These are phyloP conservation scores for Colletotrichum sublineola DNA, from an alignment of 2,329 filamentous ascomycete genomes.

Conservation along the genomic window DNA sequence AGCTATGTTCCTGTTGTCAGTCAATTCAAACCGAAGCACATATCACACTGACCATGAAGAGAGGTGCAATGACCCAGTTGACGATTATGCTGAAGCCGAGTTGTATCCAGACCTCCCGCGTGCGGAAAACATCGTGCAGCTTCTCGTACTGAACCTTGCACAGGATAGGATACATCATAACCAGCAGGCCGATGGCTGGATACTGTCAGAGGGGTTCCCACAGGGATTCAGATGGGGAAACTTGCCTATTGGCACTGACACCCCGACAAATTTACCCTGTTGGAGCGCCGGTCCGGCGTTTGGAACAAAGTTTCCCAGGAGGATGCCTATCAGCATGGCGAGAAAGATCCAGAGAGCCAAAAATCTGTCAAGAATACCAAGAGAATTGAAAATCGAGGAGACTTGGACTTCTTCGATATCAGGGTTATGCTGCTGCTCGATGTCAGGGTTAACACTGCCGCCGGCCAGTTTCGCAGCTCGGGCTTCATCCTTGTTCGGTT, in stretches of 20 bases:
- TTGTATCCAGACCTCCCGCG: constrained; percentile 79
- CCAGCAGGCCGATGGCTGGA: constrained; percentile 80
- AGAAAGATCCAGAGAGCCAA: constrained; percentile 82
- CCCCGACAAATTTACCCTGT: constrained; percentile 77
- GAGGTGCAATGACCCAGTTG: constrained; percentile 87
- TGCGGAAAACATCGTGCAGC: constrained; percentile 74
- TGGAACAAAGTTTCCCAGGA: constrained; percentile 81
- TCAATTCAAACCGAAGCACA: accelerated
- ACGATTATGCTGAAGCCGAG: constrained; percentile 81
- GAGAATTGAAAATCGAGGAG: constrained; percentile 64
- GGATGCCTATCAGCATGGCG: constrained; percentile 81
- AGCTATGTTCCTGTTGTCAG: constrained; percentile 57
- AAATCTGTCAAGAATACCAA: constrained; percentile 73
- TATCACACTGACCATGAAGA: constrained; percentile 76
- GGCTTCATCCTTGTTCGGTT: not conserved
- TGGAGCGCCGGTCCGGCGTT: constrained; percentile 73
- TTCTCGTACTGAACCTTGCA: constrained; percentile 88
- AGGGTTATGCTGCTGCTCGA: constrained; percentile 29
- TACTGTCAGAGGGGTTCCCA: not conserved
- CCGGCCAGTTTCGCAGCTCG: not conserved
- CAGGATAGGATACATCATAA: constrained; percentile 96
- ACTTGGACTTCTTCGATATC: constrained; percentile 29
- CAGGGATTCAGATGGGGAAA: not conserved
- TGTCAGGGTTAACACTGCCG: constrained; percentile 11
- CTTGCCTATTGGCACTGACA: constrained; percentile 75